Percentiles rank a stretch among this genome's conserved stretches.
These are phyloP conservation scores for Lecanosticta acicola DNA, from an alignment of 2,329 filamentous ascomycete genomes.

Conservation along the genomic window DNA sequence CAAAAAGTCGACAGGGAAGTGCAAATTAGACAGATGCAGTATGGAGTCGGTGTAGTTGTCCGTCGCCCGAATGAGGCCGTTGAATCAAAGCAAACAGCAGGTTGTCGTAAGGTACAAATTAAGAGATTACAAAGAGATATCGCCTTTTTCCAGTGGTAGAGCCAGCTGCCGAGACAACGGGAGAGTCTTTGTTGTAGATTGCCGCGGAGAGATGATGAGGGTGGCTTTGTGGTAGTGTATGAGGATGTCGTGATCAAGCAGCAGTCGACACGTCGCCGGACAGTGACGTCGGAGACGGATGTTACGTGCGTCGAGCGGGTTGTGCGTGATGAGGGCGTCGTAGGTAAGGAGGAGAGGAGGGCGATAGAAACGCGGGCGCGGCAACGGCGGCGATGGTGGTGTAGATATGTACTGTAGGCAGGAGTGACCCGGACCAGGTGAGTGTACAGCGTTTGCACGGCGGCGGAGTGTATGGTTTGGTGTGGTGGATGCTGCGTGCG, in stretches of 20 bases:
- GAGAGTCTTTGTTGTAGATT: conserved; percentile 17
- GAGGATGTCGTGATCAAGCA: conserved; percentile 5
- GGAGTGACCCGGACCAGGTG: too few species aligned
- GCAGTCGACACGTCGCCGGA: neutral
- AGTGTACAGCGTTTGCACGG: too few species aligned
- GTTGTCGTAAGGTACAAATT: conserved; percentile 28
- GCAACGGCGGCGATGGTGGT: too few species aligned
- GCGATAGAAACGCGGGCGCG: too few species aligned
- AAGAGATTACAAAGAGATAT: conserved; percentile 31
- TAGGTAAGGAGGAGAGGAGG: too few species aligned
- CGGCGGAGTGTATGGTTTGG: too few species aligned
- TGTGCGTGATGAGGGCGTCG: too few species aligned
- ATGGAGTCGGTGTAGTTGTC: conserved; percentile 8
- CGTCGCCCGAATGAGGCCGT: conserved; percentile 29
- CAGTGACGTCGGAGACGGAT: too few species aligned
- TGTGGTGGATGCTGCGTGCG: too few species aligned
- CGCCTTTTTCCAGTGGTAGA: conserved; percentile 17
- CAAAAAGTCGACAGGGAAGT: conserved; percentile 15
- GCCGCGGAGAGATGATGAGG: conserved; percentile 14
- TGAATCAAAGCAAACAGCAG: conserved; percentile 25
- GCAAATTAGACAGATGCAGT: conserved; percentile 21
- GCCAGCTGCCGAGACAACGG: conserved; percentile 22
- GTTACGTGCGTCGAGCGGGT: too few species aligned
- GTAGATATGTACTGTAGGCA: too few species aligned
- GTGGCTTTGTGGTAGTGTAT: neutral